Percentiles rank a stretch among this genome's conserved stretches.
Conservation (phyloP, 169 alveolate species). For the Plasmodium reichenowi region DNA sequence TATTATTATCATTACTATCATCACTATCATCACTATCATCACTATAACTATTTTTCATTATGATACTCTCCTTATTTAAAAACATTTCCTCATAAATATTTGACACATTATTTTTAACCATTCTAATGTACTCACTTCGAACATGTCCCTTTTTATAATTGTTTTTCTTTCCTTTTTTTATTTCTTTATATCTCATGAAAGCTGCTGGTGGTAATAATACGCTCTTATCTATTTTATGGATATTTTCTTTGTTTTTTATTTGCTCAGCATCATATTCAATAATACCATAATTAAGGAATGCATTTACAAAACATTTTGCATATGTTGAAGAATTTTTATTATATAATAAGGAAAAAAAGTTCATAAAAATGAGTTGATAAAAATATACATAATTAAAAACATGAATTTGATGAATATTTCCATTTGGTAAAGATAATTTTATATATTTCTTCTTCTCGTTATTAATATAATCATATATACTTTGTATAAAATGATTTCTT, state of each 20-base stretch:
- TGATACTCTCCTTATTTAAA: not conserved
- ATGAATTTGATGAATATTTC: not conserved
- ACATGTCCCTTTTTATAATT: not conserved
- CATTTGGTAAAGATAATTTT: not conserved
- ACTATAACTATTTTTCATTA: not conserved
- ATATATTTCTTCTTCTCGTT: constrained; percentile 21
- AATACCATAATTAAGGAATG: constrained; percentile 52
- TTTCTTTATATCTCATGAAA: no score
- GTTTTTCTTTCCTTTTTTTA: not conserved
- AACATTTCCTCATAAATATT: not conserved
- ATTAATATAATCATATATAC: constrained; percentile 28
- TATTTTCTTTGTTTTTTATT: constrained; percentile 3
- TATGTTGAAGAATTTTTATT: constrained; percentile 69
- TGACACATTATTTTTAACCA: not conserved
- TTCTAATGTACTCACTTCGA: not conserved
- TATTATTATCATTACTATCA: not conserved
- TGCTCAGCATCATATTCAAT: constrained; percentile 36
- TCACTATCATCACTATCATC: not conserved
- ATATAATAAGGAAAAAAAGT: constrained; percentile 52
- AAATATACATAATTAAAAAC: constrained; percentile 62
- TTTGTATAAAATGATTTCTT: constrained; percentile 17
- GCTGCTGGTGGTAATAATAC: no score
- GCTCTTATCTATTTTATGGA: not conserved
- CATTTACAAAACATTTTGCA: constrained; percentile 56
- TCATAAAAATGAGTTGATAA: constrained; percentile 54